Conservation (phyloP, 805 yeast species). For the Kodamaea kaohsiungensis region DNA sequence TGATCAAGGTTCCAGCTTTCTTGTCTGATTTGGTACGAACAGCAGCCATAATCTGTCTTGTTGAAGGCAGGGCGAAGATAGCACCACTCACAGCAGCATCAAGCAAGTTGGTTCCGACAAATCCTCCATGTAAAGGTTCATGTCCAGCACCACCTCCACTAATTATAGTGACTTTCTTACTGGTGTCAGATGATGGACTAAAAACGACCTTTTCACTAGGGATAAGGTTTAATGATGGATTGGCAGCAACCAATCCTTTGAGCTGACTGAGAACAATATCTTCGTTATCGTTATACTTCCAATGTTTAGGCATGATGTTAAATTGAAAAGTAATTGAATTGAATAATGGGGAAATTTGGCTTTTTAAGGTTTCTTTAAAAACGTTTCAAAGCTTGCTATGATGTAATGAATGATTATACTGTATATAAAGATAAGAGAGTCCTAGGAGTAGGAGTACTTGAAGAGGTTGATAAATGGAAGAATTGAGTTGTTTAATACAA, state of each 20-base stretch:
- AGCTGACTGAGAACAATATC: conserved; percentile 51
- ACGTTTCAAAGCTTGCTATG: not conserved
- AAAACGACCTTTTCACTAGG: conserved; percentile 59
- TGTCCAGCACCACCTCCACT: conserved; percentile 98
- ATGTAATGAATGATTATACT: not conserved
- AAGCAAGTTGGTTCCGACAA: conserved; percentile 78
- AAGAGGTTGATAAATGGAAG: not conserved
- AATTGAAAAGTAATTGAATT: not conserved
- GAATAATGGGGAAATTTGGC: not conserved
- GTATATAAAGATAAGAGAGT: not conserved
- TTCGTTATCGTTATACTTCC: conserved; percentile 48
- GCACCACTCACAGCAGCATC: conserved; percentile 90
- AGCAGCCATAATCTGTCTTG: conserved; percentile 78
- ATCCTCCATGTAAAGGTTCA: conserved; percentile 93
- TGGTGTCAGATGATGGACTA: conserved; percentile 36
- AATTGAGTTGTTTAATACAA: too few relatives aligned
- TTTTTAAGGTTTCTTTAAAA: too few relatives aligned
- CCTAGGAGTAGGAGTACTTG: not conserved
- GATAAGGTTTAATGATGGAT: conserved; percentile 55
- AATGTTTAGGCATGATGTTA: conserved; percentile 38
- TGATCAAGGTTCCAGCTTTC: conserved; percentile 66
- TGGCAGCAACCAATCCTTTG: conserved; percentile 52
- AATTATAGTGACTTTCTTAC: conserved; percentile 65
- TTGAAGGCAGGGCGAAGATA: conserved; percentile 94
- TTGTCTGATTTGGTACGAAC: conserved; percentile 56